A percentile compares a stretch with the other conserved stretches of the same genome.
Evolutionary conservation across 495 filamentous ascomycete species (phyloP).

Genomic region (Delitschia confertaspora): DNA sequence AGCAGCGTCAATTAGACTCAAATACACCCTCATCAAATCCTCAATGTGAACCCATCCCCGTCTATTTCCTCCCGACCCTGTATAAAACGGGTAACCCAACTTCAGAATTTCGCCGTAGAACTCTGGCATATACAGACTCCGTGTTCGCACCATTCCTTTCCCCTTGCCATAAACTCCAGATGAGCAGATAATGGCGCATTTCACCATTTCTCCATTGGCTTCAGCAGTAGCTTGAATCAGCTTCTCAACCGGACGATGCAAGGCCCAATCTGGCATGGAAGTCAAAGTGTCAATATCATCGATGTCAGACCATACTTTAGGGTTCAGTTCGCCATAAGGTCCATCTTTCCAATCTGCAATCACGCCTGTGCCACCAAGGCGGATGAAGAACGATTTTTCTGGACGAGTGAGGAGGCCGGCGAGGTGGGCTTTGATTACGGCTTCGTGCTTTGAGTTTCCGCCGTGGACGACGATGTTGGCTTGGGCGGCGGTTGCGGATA

Average conservation of each 20-base stretch:
- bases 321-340: conserved; percentile 12
- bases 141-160: conserved; percentile 31
- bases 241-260: conserved; percentile 19
- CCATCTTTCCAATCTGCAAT: conserved; percentile 16
- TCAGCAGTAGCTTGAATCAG: conserved; percentile 8
- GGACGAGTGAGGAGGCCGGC: conserved; percentile 16
- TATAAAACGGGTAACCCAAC: conserved; percentile 8
- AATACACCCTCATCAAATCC: conserved; percentile 21
- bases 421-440: conserved; percentile 14
- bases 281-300: conserved; percentile 15
- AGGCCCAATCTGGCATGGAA: conserved; percentile 8
- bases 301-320: conserved; percentile 24
- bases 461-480: conserved; percentile 47
- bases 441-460: conserved; percentile 21
- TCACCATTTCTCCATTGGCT: conserved; percentile 13
- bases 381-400: conserved; percentile 13
- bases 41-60: conserved; percentile 22
- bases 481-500: conserved; percentile 46
- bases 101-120: conserved; percentile 5
- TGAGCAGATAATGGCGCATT: conserved; percentile 15
- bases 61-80: conserved; percentile 8
- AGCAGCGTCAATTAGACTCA: conserved; percentile 17
- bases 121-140: conserved; percentile 11
- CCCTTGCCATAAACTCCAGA: conserved; percentile 22
- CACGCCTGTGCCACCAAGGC: conserved; percentile 15